Percentiles rank a stretch among this genome's conserved stretches.
Conservation (phyloP, 805 yeast genomes). For the Monosporozyma unispora region DNA sequence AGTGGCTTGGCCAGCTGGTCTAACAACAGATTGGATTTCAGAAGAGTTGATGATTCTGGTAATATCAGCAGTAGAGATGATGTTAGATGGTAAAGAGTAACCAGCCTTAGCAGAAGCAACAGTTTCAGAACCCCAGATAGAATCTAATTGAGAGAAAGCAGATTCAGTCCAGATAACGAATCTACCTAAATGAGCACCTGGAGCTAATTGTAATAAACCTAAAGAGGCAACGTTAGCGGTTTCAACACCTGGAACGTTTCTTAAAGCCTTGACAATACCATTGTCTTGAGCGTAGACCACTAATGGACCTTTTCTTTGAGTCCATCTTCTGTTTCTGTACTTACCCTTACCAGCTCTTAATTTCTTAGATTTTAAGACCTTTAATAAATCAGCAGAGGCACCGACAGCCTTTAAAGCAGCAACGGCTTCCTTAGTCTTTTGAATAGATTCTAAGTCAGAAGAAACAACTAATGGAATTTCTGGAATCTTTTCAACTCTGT, state of each 20-base stretch:
- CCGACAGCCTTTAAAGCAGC: constrained; percentile 97
- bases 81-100: constrained; percentile 89
- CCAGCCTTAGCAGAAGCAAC: constrained; percentile 76
- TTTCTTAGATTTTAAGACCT: constrained; percentile 97
- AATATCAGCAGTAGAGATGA: constrained; percentile 91
- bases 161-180: constrained; percentile 99
- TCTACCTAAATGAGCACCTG: constrained; percentile 99
- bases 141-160: constrained; percentile 94
- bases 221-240: constrained; percentile 84
- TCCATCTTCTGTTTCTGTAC: constrained; percentile 98
- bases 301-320: constrained; percentile 99
- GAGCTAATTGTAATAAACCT: constrained; percentile 96
- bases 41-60: constrained; percentile 97
- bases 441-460: constrained; percentile 81
- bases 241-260: constrained; percentile 99
- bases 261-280: constrained; percentile 96
- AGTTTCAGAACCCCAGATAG: constrained; percentile 92
- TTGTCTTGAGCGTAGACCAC: constrained; percentile 97
- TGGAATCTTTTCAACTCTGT: constrained; percentile 96
- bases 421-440: constrained; percentile 97
- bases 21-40: constrained; percentile 95
- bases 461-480: constrained; percentile 98
- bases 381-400: constrained; percentile 96
- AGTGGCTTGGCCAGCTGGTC: constrained; percentile 90
- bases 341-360: constrained; percentile 99